These are phyloP conservation scores for Cucurbita maxima DNA, from an alignment of 306 rosid species.

Conservation along the genomic window DNA sequence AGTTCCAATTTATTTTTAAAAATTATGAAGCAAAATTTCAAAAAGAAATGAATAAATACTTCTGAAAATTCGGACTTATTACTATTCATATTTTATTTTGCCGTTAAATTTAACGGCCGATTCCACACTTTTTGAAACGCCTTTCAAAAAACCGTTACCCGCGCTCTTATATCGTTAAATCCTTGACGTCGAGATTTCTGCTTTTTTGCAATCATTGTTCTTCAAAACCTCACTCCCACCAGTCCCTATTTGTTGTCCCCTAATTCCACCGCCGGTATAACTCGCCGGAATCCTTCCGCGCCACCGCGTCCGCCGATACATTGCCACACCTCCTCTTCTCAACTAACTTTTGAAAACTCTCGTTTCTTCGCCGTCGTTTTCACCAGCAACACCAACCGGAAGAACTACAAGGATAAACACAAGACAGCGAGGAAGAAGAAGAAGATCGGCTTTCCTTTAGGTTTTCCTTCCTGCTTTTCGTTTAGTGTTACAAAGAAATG, in stretches of 20 bases:
- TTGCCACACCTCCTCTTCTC: background rate
- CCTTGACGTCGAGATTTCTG: background rate
- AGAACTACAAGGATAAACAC: background rate
- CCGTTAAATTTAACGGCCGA: background rate
- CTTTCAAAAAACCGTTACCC: background rate
- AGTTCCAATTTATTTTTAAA: too few relatives aligned
- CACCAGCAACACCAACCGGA: background rate
- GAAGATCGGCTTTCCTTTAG: conserved; percentile 2
- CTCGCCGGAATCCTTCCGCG: background rate
- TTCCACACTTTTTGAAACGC: background rate
- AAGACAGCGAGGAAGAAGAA: background rate
- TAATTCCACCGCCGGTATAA: background rate
- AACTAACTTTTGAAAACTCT: background rate
- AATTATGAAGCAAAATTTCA: too few relatives aligned
- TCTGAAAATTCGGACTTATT: too few relatives aligned
- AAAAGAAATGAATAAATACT: too few relatives aligned
- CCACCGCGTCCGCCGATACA: background rate
- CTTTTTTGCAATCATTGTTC: background rate
- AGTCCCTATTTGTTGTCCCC: conserved; percentile 5
- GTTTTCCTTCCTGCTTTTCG: background rate
- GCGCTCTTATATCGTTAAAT: conserved; percentile 7
- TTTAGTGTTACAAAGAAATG: background rate
- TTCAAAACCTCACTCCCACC: conserved; percentile 1
- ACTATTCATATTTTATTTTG: background rate
- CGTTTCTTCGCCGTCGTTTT: background rate